These are phyloP conservation scores for Protomyces gravidus DNA, from an alignment of 1,139 yeast genomes.

Conservation along the genomic window DNA sequence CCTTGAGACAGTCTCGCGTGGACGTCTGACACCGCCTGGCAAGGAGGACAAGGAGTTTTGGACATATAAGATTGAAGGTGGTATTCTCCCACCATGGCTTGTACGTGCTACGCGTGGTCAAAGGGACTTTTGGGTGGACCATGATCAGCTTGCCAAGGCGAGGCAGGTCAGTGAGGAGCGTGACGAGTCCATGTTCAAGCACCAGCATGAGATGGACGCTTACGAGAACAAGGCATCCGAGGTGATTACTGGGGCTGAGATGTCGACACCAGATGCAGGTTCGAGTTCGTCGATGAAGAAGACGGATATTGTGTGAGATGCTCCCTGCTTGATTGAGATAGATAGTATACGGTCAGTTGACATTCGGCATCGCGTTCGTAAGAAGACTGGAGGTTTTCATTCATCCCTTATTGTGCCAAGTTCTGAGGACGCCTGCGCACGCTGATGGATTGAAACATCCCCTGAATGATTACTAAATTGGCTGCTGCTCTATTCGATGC, in stretches of 20 bases:
- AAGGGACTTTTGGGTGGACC: conserved; percentile 18
- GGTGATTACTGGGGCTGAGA: neutral
- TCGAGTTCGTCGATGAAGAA: neutral
- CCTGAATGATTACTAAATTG: too few species aligned
- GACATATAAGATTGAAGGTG: conserved; percentile 33
- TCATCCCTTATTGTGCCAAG: too few species aligned
- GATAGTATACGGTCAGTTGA: too few species aligned
- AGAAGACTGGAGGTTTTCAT: too few species aligned
- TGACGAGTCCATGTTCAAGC: neutral
- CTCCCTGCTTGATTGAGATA: too few species aligned
- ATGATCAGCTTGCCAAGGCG: neutral
- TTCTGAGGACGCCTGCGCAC: too few species aligned
- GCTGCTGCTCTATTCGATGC: too few species aligned
- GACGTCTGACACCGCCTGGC: conserved; percentile 32
- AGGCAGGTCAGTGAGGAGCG: neutral
- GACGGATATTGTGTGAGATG: neutral
- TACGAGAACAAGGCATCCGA: neutral
- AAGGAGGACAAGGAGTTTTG: conserved; percentile 34
- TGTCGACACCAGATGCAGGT: neutral
- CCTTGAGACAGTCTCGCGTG: conserved; percentile 30
- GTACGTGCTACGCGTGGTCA: conserved; percentile 17
- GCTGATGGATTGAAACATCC: too few species aligned
- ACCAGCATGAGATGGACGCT: neutral
- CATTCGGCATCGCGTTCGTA: too few species aligned
- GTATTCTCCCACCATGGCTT: conserved; percentile 27